Evolutionary conservation across 2,329 filamentous ascomycete species (phyloP).

Genomic region (Orbilia oligospora): DNA sequence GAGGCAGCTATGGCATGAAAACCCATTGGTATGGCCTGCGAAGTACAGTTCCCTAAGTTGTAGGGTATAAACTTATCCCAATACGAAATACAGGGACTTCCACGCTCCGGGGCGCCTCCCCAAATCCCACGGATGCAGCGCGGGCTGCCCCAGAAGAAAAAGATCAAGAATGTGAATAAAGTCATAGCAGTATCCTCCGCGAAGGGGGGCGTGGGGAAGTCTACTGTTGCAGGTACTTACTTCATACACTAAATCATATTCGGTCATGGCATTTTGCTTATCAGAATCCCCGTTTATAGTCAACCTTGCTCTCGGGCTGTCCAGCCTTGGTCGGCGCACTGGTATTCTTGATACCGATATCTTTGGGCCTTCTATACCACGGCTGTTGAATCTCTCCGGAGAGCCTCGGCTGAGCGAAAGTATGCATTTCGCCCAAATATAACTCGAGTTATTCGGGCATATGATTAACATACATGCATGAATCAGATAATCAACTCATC

Average conservation of each 20-base stretch:
- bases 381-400: slow-evolving; percentile 83
- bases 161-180: slow-evolving; percentile 86
- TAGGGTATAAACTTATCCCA: slow-evolving; percentile 7
- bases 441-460: neutral
- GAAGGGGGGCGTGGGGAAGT: slow-evolving; percentile 98
- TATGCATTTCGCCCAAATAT: slow-evolving; percentile 68
- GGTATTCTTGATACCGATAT: slow-evolving; percentile 97
- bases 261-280: slow-evolving; percentile 8
- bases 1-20: slow-evolving; percentile 58
- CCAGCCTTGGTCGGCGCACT: slow-evolving; percentile 82
- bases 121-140: slow-evolving; percentile 82
- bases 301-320: slow-evolving; percentile 89
- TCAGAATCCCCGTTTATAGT: slow-evolving; percentile 40
- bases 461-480: slow-evolving; percentile 15
- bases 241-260: neutral
- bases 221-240: slow-evolving; percentile 83
- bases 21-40: slow-evolving; percentile 38
- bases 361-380: slow-evolving; percentile 95
- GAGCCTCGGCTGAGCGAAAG: slow-evolving; percentile 82
- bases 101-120: slow-evolving; percentile 78
- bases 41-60: neutral
- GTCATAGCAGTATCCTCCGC: slow-evolving; percentile 97
- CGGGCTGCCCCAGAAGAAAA: slow-evolving; percentile 83
- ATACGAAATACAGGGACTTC: slow-evolving; percentile 77
- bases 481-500: slow-evolving; percentile 80